These are phyloP conservation scores for Parasarocladium wereldwijsianum DNA, from an alignment of 2,329 filamentous ascomycete species.

Conservation along the genomic window DNA sequence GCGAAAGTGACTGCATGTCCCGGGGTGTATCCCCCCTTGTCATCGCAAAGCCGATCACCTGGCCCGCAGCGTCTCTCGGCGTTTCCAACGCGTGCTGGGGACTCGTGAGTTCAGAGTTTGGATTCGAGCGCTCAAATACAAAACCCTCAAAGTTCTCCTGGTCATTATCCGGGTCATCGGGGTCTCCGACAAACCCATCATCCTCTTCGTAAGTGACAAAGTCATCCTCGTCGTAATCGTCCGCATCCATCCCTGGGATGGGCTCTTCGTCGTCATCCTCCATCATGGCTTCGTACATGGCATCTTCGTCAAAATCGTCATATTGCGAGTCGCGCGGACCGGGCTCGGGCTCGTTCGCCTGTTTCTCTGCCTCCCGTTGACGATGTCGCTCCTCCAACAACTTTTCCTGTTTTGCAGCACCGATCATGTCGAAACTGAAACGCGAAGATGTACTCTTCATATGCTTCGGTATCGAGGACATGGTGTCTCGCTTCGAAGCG, in stretches of 20 bases:
- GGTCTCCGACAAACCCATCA: conserved; percentile 13
- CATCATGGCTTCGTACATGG: conserved; percentile 47
- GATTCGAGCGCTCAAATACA: conserved; percentile 39
- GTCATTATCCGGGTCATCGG: conserved; percentile 34
- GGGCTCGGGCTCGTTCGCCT: conserved; percentile 21
- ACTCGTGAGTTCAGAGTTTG: conserved; percentile 33
- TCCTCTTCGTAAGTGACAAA: conserved; percentile 13
- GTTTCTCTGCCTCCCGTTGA: conserved; percentile 48
- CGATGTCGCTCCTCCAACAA: conserved; percentile 59
- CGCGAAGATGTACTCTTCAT: conserved; percentile 67
- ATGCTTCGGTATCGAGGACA: conserved; percentile 41
- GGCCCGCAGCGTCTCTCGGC: conserved; percentile 38
- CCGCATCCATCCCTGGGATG: conserved; percentile 44
- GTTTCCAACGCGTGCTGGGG: conserved; percentile 21
- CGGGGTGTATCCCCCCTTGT: conserved; percentile 25
- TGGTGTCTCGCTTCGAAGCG: conserved; percentile 26
- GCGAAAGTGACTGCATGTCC: conserved; percentile 3
- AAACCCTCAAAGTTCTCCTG: conserved; percentile 49
- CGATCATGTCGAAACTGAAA: conserved; percentile 72
- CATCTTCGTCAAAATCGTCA: conserved; percentile 48
- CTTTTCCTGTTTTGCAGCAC: conserved; percentile 52
- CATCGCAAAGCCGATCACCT: conserved; percentile 41
- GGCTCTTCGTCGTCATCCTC: conserved; percentile 52
- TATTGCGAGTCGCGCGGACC: conserved; percentile 35
- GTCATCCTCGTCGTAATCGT: conserved; percentile 28